phyloP scores from a whole-genome alignment of 1,284 basidiomycete species.

The Phellopilus nigrolimitatus region DNA sequence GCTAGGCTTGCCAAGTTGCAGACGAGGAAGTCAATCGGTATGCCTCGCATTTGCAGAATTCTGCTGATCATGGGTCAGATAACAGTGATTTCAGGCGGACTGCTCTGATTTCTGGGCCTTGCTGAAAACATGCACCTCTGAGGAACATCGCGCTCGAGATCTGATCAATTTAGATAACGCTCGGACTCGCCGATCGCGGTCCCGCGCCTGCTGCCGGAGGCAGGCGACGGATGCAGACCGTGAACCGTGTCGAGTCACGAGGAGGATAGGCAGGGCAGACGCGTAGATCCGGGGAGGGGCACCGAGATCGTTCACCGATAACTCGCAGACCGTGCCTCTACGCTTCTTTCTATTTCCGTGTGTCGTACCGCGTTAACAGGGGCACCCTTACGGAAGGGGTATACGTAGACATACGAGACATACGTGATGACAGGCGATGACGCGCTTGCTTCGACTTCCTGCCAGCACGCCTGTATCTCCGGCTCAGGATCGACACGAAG shows the following conservation, averaged over 20 bases:
- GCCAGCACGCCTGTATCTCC: too few species aligned
- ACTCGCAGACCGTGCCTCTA: not conserved
- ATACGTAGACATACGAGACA: too few species aligned
- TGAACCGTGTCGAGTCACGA: slow-evolving; percentile 1
- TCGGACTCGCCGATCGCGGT: not conserved
- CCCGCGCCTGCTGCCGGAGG: not conserved
- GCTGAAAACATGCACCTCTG: too few species aligned
- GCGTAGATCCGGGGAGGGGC: not conserved
- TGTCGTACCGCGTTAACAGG: not conserved
- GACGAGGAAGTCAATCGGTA: too few species aligned
- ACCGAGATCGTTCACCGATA: not conserved
- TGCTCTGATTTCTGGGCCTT: too few species aligned
- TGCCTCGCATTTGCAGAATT: too few species aligned
- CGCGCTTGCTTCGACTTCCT: too few species aligned
- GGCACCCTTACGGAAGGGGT: not conserved
- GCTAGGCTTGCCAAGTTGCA: too few species aligned
- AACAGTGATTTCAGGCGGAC: too few species aligned
- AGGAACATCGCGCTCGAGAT: too few species aligned
- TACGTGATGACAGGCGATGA: too few species aligned
- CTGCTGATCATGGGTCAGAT: too few species aligned
- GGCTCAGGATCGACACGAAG: not conserved
- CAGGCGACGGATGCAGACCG: not conserved
- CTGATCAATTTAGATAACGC: not conserved
- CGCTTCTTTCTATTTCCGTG: not conserved
- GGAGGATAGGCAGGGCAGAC: not conserved